Evolutionary conservation across 2,329 filamentous ascomycete genomes (phyloP).

Genomic region (Colletotrichum filicis): DNA sequence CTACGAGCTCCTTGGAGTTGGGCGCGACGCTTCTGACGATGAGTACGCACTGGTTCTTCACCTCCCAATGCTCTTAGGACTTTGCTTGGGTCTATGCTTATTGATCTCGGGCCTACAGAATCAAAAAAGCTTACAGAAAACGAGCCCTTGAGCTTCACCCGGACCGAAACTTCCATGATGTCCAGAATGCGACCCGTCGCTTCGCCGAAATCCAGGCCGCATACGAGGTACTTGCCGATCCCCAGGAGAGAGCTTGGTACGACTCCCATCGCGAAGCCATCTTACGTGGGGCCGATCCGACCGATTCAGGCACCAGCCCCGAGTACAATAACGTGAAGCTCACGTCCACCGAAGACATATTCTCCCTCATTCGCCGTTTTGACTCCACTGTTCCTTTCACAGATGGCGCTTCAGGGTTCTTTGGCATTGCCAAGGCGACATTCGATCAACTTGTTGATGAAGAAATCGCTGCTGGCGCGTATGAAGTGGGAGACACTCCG

Average conservation of each 20-base stretch:
- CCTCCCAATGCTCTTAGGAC: background rate
- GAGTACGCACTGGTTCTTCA: constrained; percentile 66
- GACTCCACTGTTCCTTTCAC: constrained; percentile 81
- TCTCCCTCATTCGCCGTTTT: constrained; percentile 82
- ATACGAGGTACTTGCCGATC: constrained; percentile 95
- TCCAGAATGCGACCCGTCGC: constrained; percentile 81
- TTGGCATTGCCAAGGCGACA: constrained; percentile 77
- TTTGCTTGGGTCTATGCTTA: constrained; percentile 6
- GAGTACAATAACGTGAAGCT: constrained; percentile 76
- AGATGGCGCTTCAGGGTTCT: constrained; percentile 86
- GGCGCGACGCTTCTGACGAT: constrained; percentile 79
- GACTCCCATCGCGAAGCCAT: constrained; percentile 93
- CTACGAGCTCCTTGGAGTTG: constrained; percentile 84
- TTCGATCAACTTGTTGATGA: constrained; percentile 86
- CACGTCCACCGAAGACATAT: constrained; percentile 84
- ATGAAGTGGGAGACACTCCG: constrained; percentile 68
- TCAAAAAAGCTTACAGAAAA: constrained; percentile 91
- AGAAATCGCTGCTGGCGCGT: constrained; percentile 79
- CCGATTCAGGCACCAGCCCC: constrained; percentile 61
- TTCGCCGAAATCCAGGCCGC: constrained; percentile 95
- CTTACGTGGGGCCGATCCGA: constrained; percentile 70
- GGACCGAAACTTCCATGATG: constrained; percentile 90
- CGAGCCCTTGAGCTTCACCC: constrained; percentile 95
- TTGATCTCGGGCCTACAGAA: constrained; percentile 58
- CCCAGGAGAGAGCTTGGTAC: constrained; percentile 97